A percentile compares a stretch with the other conserved stretches of the same genome.
Evolutionary conservation across 495 filamentous ascomycete genomes (phyloP).

Genomic region (Lentithecium fluviatile): DNA sequence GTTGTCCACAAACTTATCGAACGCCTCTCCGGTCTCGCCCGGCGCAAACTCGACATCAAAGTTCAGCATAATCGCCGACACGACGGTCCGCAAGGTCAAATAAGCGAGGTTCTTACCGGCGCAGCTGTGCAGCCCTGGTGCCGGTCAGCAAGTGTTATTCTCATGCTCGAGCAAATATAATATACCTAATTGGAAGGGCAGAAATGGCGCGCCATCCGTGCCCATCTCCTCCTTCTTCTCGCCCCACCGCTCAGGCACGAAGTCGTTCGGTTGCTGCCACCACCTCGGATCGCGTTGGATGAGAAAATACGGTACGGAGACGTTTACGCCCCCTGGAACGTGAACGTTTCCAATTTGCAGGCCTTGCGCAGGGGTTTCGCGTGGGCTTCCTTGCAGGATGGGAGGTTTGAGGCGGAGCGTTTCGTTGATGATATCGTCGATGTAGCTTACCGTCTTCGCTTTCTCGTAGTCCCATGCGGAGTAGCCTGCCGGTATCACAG

Average conservation of each 20-base stretch:
- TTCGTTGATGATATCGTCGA: constrained; percentile 57
- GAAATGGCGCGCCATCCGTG: constrained; percentile 49
- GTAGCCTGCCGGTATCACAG: constrained; percentile 14
- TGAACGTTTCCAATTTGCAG: constrained; percentile 47
- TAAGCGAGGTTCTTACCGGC: constrained; percentile 55
- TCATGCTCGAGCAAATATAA: neutral
- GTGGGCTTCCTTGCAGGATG: constrained; percentile 47
- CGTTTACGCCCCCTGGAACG: constrained; percentile 48
- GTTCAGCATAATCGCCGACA: constrained; percentile 45
- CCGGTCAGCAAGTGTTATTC: neutral
- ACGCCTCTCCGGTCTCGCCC: constrained; percentile 43
- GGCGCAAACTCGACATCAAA: constrained; percentile 49
- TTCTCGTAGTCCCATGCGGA: constrained; percentile 25
- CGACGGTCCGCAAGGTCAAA: constrained; percentile 50
- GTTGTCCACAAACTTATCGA: constrained; percentile 18
- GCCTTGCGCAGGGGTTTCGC: constrained; percentile 50
- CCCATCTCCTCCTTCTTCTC: constrained; percentile 46
- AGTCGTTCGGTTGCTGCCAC: constrained; percentile 41
- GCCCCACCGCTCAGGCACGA: constrained; percentile 59
- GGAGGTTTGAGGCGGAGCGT: constrained; percentile 56
- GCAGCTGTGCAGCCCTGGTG: constrained; percentile 47
- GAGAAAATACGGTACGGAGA: constrained; percentile 43
- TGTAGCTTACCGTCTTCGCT: constrained; percentile 34
- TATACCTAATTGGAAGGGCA: constrained; percentile 50
- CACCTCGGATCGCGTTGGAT: constrained; percentile 37